These are phyloP conservation scores for Parascedosporium putredinis DNA, from an alignment of 2,329 filamentous ascomycete genomes.

Conservation along the genomic window DNA sequence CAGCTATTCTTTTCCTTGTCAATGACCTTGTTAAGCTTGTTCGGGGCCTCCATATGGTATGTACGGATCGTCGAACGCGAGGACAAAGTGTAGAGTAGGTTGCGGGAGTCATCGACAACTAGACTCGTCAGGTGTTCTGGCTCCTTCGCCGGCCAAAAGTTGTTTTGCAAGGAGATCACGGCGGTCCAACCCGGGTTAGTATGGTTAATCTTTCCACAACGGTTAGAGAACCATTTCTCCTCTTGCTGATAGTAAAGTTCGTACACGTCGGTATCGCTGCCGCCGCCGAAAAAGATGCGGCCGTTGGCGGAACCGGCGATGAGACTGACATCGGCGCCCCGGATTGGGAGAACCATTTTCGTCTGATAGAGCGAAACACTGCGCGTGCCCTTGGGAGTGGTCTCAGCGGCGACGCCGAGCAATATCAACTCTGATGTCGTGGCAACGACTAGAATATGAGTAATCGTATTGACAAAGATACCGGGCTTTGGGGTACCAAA, in stretches of 20 bases:
- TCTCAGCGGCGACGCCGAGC: constrained; percentile 66
- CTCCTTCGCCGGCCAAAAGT: constrained; percentile 38
- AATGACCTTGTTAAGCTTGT: constrained; percentile 52
- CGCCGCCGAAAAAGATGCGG: constrained; percentile 85
- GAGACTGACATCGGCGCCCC: constrained; percentile 64
- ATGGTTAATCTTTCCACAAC: constrained; percentile 82
- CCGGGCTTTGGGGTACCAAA: constrained; percentile 74
- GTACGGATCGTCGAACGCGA: constrained; percentile 81
- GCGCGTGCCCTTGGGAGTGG: constrained; percentile 58
- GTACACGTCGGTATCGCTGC: constrained; percentile 74
- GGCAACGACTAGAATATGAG: constrained; percentile 78
- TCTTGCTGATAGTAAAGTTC: constrained; percentile 96
- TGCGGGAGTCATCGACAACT: constrained; percentile 77
- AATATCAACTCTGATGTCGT: constrained; percentile 77
- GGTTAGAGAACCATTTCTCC: constrained; percentile 89
- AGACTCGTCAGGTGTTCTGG: constrained; percentile 66
- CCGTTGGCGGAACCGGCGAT: constrained; percentile 77
- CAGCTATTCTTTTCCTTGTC: constrained; percentile 53
- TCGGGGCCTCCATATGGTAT: constrained; percentile 67
- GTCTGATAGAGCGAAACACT: constrained; percentile 78
- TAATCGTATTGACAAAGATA: constrained; percentile 80
- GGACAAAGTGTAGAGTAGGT: constrained; percentile 84
- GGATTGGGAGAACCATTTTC: constrained; percentile 68
- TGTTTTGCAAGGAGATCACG: constrained; percentile 41
- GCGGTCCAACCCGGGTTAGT: constrained; percentile 63